Percentiles rank a stretch among this genome's conserved stretches.
phyloP scores from a whole-genome alignment of 2,329 filamentous ascomycete genomes.

The Aspergillus versicolor region DNA sequence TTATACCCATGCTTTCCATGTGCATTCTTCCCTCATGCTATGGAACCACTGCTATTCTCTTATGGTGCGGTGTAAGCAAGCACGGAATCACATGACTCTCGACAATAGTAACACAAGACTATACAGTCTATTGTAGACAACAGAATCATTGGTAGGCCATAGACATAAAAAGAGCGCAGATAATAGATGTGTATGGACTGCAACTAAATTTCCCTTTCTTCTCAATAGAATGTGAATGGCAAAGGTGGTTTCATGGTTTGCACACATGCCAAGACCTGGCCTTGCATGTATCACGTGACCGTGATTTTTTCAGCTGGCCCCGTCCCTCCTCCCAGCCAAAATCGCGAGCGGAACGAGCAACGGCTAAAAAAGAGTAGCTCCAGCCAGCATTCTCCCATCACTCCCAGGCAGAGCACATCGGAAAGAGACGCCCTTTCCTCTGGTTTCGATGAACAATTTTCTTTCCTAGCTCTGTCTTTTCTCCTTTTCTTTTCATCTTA shows the following conservation, averaged over 20 bases:
- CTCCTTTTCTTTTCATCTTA: not conserved
- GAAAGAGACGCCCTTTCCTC: conserved; percentile 8
- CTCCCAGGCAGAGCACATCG: conserved; percentile 15
- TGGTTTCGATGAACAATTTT: not conserved
- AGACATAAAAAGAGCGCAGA: too few species aligned
- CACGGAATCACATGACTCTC: not conserved
- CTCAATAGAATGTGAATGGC: not conserved
- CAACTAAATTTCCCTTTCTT: too few species aligned
- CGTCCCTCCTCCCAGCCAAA: conserved; percentile 11
- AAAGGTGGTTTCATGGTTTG: not conserved
- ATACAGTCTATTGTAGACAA: not conserved
- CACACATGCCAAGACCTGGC: conserved; percentile 14
- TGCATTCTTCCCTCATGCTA: conserved; percentile 5
- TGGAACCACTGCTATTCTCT: not conserved
- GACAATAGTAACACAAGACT: not conserved
- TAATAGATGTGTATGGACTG: too few species aligned
- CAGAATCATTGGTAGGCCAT: not conserved
- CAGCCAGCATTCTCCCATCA: conserved; percentile 10
- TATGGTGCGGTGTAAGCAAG: not conserved
- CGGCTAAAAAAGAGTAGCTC: conserved; percentile 16
- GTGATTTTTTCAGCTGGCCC: conserved; percentile 16
- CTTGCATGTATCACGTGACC: conserved; percentile 20
- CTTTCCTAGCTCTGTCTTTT: conserved; percentile 13
- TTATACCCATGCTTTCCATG: not conserved
- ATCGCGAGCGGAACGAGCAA: conserved; percentile 16